Evolutionary conservation across 1,284 basidiomycete species (phyloP).

Genomic region (Ganoderma boninense): DNA sequence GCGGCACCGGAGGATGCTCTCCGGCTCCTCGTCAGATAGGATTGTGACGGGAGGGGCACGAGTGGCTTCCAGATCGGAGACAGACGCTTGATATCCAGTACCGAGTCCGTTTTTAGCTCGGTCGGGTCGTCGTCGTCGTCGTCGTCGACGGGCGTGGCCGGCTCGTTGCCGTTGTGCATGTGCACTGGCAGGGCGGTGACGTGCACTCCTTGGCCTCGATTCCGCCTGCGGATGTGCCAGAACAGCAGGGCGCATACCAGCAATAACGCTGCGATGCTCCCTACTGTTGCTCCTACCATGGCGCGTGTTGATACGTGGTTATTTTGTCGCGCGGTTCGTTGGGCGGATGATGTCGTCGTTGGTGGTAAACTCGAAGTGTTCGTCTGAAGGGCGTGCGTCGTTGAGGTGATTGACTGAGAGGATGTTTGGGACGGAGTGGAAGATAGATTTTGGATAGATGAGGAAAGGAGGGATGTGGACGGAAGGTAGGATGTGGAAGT

Average conservation of each 20-base stretch:
- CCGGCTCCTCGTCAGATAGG: background rate
- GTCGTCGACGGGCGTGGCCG: background rate
- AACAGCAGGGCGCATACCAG: conserved; percentile 1
- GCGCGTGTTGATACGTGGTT: background rate
- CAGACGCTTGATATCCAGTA: background rate
- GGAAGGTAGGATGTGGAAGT: background rate
- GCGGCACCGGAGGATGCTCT: background rate
- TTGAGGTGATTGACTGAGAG: background rate
- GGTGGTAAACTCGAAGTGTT: background rate
- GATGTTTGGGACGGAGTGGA: background rate
- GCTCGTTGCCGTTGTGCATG: background rate
- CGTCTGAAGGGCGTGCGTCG: background rate
- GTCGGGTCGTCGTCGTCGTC: background rate
- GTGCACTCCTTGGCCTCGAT: background rate
- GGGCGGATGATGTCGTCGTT: background rate
- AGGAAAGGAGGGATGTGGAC: background rate
- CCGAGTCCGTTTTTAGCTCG: background rate
- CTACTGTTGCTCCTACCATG: background rate
- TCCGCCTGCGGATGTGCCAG: background rate
- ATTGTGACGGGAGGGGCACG: background rate
- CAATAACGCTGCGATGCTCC: background rate
- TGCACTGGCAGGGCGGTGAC: background rate
- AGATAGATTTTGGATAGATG: background rate
- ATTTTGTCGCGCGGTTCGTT: background rate
- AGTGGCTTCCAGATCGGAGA: background rate